A percentile compares a stretch with the other conserved stretches of the same genome.
Conservation (phyloP, 148 eudicot species). For the Rhododendron molle region DNA sequence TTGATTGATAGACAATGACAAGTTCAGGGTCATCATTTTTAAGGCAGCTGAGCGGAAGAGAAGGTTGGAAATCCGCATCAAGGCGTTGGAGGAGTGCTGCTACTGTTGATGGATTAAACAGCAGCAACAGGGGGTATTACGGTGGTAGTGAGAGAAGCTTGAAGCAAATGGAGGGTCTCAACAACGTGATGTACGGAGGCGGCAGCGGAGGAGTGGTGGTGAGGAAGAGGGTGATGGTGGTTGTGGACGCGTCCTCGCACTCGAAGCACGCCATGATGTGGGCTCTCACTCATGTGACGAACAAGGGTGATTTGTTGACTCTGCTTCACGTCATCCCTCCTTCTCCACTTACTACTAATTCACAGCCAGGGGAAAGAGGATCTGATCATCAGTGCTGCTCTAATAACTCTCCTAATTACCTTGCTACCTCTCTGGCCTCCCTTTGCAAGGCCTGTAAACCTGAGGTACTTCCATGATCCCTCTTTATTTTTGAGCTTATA, state of each 20-base stretch:
- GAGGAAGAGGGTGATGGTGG: constrained; percentile 91
- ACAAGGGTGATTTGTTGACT: constrained; percentile 79
- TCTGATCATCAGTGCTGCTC: constrained; percentile 8
- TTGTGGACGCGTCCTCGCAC: constrained; percentile 68
- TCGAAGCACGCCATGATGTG: constrained; percentile 95
- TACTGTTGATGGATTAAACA: background rate
- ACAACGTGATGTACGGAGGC: constrained; percentile 14
- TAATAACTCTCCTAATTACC: constrained; percentile 28
- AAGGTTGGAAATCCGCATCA: constrained; percentile 51
- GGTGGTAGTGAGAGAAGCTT: constrained; percentile 18
- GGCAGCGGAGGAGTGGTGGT: constrained; percentile 14
- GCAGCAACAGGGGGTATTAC: background rate
- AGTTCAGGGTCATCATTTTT: constrained; percentile 58
- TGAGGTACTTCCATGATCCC: constrained; percentile 37
- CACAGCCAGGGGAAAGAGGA: background rate
- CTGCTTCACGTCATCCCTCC: constrained; percentile 59
- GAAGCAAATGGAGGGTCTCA: constrained; percentile 54
- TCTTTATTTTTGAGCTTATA: background rate
- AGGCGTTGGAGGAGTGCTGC: constrained; percentile 42
- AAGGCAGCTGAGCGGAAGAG: constrained; percentile 65
- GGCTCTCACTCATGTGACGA: constrained; percentile 87
- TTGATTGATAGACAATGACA: constrained; percentile 31
- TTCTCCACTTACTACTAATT: background rate
- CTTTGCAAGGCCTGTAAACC: constrained; percentile 91
- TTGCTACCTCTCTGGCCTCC: constrained; percentile 75